Conservation (phyloP, 2,329 filamentous ascomycete genomes). For the Aspergillus chevalieri region DNA sequence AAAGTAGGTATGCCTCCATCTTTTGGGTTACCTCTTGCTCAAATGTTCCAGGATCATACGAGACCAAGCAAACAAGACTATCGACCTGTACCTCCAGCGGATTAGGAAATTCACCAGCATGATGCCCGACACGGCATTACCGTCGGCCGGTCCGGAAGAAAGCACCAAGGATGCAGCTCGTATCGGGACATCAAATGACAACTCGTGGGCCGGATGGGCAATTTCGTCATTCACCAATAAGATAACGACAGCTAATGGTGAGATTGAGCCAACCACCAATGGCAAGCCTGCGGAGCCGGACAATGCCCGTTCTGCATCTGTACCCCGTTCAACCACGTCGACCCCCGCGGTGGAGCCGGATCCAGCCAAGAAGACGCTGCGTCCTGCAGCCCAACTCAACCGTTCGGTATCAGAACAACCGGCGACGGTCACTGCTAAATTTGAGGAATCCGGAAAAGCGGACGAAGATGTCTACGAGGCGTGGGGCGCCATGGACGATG, state of each 20-base stretch:
- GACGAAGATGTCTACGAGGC: constrained; percentile 62
- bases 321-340: constrained; percentile 38
- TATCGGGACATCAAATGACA: constrained; percentile 69
- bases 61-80: constrained; percentile 81
- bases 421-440: constrained; percentile 32
- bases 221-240: constrained; percentile 99
- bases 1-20: constrained; percentile 47
- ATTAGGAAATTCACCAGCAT: constrained; percentile 70
- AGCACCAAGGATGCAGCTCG: constrained; percentile 51
- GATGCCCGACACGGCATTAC: constrained; percentile 75
- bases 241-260: constrained; percentile 71
- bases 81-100: constrained; percentile 78
- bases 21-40: not conserved
- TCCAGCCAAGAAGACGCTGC: constrained; percentile 17
- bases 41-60: constrained; percentile 56
- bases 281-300: constrained; percentile 41
- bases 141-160: constrained; percentile 54
- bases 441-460: constrained; percentile 46
- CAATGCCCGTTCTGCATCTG: constrained; percentile 41
- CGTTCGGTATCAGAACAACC: constrained; percentile 38
- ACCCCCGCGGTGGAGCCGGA: constrained; percentile 21
- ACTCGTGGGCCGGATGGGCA: constrained; percentile 90
- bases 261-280: constrained; percentile 64
- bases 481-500: constrained; percentile 64
- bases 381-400: constrained; percentile 23